Evolutionary conservation across 2,329 filamentous ascomycete genomes (phyloP).

Genomic region (Neofusicoccum laricinum): DNA sequence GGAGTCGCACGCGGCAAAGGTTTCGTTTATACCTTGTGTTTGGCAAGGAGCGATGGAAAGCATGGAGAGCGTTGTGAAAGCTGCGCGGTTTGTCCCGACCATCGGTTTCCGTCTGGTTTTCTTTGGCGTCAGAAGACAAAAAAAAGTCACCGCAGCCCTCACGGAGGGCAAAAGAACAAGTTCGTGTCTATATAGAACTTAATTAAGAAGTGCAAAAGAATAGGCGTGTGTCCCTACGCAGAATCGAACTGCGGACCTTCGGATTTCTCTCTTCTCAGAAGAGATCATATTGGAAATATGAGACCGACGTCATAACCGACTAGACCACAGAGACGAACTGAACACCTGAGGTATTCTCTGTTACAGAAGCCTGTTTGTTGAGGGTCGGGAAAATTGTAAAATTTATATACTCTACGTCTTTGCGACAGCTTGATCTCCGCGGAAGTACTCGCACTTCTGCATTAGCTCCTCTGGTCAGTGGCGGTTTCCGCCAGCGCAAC

Average conservation of each 20-base stretch:
- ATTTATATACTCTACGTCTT: background rate
- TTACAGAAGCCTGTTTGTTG: background rate
- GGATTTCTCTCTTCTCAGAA: slow-evolving; percentile 13
- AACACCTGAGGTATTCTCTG: background rate
- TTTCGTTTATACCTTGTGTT: too few relatives aligned
- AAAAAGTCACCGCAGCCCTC: too few relatives aligned
- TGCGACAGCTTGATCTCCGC: background rate
- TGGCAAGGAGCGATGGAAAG: too few relatives aligned
- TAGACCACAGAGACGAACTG: slow-evolving; percentile 8
- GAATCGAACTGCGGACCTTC: slow-evolving; percentile 15
- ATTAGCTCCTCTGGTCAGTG: background rate
- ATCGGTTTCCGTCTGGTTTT: too few relatives aligned
- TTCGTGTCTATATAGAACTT: too few relatives aligned
- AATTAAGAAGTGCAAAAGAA: background rate
- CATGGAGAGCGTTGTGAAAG: too few relatives aligned
- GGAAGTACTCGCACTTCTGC: background rate
- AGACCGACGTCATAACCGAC: slow-evolving; percentile 18
- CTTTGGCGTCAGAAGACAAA: background rate
- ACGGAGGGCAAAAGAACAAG: too few relatives aligned
- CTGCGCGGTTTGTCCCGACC: too few relatives aligned
- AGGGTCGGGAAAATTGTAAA: background rate
- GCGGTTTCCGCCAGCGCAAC: background rate
- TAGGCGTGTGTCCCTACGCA: background rate
- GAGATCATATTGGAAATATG: slow-evolving; percentile 11
- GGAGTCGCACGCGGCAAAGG: too few relatives aligned